Evolutionary conservation across 2,329 filamentous ascomycete species (phyloP), one percentile per base, ranked within the genome.

Genomic region (Beauveria rudraprayagi): DNA sequence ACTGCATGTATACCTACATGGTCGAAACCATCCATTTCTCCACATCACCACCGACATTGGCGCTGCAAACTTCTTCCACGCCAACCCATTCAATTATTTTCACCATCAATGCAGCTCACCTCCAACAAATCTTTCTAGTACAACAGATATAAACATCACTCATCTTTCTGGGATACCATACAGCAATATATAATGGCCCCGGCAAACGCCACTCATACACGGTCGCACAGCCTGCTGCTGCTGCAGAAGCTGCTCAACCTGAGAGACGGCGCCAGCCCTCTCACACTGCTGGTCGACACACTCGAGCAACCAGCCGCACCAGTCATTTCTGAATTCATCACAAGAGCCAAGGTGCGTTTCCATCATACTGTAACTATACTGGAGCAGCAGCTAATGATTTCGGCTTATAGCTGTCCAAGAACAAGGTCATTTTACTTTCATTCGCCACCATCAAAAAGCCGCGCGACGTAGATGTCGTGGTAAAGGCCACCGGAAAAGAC

Each of bases 201-300:
- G 5, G 75, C 78, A 22, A 76, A 78, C n/a, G 75, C 82, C 50
- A 77, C 82, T 52, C 90, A 96, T 70, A 82, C 89, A 34, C 84
- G 91, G 65, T 92, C 91, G 22, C 92, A 96, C 74, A 92, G 92
- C 71, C 77, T 95, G 24, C 83, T 96, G 3, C 79, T 96, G 2
- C 86, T 96, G 60, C 90, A 92, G 65, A 92, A 91, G 70, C 78
- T 96, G 2, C 80, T 96, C 65, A 90, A 87, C 69, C 78, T 91
- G 61, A 83, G 91, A 64, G 89, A 94, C 72, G 86, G 85, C 61
- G 86, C 89, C 16, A 96, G 91, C 54, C 93, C 93, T 3, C 85
- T 97, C 69, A 97, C 92, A 0, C 78, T 97, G 28, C 75, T 97
- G 3, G 80, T 96, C 61, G 93, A 97, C 73, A 90, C 82, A 40